A percentile compares a stretch with the other conserved stretches of the same genome.
Evolutionary conservation across 2,329 filamentous ascomycete genomes (phyloP).

Genomic region (Colletotrichum gloeosporioides): DNA sequence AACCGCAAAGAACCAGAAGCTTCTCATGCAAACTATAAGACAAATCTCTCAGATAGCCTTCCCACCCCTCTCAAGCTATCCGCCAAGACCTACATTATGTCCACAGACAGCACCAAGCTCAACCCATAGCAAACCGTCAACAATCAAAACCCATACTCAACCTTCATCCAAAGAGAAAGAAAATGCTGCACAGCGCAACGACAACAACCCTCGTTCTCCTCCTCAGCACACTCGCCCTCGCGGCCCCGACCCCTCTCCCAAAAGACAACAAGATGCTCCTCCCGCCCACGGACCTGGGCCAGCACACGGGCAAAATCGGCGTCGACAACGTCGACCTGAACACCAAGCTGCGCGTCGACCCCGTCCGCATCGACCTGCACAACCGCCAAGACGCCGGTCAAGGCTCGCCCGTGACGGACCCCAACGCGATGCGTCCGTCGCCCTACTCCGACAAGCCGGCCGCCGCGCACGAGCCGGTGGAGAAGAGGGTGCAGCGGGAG

Average conservation of each 20-base stretch:
- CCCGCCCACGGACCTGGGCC: background rate
- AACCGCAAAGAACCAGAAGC: background rate
- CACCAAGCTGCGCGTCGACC: slow-evolving; percentile 8
- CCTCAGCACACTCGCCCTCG: background rate
- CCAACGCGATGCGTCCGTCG: background rate
- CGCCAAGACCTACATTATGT: background rate
- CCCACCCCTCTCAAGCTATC: background rate
- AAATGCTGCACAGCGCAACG: background rate
- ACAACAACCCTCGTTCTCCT: background rate
- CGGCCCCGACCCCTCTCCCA: background rate
- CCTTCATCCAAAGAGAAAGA: background rate
- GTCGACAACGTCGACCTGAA: slow-evolving; percentile 12
- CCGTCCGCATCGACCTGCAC: background rate
- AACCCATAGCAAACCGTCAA: background rate
- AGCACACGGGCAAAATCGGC: slow-evolving; percentile 1
- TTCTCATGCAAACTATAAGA: background rate
- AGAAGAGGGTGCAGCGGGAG: background rate
- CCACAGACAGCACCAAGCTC: background rate
- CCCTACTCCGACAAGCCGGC: background rate
- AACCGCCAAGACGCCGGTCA: background rate
- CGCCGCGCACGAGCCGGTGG: background rate
- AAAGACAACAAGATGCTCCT: background rate
- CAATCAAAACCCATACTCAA: background rate
- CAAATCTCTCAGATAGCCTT: background rate
- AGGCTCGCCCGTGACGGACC: background rate